These are phyloP conservation scores for Trichocladium uniseriatum DNA, from an alignment of 495 filamentous ascomycete species.

Conservation along the genomic window DNA sequence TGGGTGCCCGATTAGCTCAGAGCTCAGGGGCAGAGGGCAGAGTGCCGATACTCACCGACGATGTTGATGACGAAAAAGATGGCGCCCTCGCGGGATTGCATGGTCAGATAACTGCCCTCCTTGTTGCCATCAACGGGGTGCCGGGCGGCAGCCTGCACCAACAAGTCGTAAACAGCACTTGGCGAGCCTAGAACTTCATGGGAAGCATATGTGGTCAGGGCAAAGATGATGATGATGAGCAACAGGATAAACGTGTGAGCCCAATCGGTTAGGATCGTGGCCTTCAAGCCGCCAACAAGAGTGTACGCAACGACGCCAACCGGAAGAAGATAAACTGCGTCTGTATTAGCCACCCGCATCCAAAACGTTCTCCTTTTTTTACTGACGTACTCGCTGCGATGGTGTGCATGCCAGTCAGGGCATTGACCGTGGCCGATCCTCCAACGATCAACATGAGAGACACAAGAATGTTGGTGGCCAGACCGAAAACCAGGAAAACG, in stretches of 20 bases:
- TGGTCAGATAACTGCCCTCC: constrained; percentile 79
- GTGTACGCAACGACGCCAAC: constrained; percentile 77
- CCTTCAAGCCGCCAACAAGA: constrained; percentile 43
- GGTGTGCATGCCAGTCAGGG: constrained; percentile 78
- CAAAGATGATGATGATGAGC: constrained; percentile 83
- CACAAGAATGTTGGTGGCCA: constrained; percentile 75
- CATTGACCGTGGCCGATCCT: constrained; percentile 76
- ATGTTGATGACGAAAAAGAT: constrained; percentile 98
- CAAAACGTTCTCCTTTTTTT: too few species aligned
- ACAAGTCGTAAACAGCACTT: constrained; percentile 66
- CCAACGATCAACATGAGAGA: constrained; percentile 92
- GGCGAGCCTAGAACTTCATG: constrained; percentile 71
- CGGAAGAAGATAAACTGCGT: constrained; percentile 65
- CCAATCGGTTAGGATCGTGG: constrained; percentile 42
- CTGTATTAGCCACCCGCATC: too few species aligned
- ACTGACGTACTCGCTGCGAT: constrained; percentile 54
- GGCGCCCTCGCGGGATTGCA: constrained; percentile 76
- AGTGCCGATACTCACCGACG: constrained; percentile 2
- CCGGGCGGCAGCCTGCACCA: constrained; percentile 56
- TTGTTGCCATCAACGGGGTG: constrained; percentile 84
- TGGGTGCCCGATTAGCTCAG: constrained; percentile 25
- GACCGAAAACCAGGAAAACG: constrained; percentile 71
- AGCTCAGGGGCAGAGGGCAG: not conserved
- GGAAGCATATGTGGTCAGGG: constrained; percentile 77
- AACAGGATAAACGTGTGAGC: constrained; percentile 82